Percentiles rank a stretch among this genome's conserved stretches.
These are phyloP conservation scores for Candida mesenterica DNA, from an alignment of 1,139 yeast species.

Conservation along the genomic window DNA sequence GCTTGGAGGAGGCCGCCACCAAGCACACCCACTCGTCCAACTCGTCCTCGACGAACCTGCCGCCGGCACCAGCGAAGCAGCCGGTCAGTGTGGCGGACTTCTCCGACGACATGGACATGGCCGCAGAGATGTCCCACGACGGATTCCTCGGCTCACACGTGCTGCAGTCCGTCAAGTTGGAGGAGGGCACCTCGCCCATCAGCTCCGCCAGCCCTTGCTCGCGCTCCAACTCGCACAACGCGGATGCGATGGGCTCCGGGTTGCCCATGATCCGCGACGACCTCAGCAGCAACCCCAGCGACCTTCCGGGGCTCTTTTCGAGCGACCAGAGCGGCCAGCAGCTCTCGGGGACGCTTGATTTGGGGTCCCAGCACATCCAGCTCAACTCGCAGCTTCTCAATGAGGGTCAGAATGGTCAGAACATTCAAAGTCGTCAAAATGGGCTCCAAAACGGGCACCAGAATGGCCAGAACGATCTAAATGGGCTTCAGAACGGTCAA, in stretches of 20 bases:
- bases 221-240: not conserved
- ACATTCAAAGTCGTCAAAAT: no score
- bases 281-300: no score
- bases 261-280: not conserved
- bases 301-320: no score
- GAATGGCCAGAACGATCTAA: no score
- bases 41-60: not conserved
- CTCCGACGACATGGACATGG: not conserved
- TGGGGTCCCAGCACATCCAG: no score
- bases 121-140: not conserved
- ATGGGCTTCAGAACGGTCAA: no score
- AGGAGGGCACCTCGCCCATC: not conserved
- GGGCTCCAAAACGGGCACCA: no score
- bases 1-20: slow-evolving; percentile 10
- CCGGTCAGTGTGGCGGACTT: not conserved
- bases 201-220: not conserved
- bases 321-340: no score
- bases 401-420: no score
- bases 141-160: no score
- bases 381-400: no score
- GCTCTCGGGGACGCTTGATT: no score
- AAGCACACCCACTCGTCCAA: not conserved
- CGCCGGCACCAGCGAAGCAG: not conserved
- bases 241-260: not conserved
- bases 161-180: not conserved